Base-by-base conservation (phyloP, 2,329 filamentous ascomycete species). In the Claviceps pazoutovae region DNA sequence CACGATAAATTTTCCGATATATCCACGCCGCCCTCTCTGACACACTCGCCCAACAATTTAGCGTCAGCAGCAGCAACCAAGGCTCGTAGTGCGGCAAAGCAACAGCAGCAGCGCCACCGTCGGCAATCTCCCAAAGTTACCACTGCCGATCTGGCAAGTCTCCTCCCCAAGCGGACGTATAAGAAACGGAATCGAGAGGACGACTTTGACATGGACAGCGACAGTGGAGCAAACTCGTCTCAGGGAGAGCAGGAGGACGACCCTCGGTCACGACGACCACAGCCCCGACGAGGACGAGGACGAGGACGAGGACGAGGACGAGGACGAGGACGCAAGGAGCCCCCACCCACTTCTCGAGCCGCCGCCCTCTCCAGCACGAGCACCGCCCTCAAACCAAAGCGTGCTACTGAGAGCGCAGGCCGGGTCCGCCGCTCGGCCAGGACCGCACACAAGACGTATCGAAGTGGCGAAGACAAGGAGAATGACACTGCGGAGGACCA, bases 11-110 rank as follows among this genome's bases (percentile, higher is more conserved):
- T 68, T n/a, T 80, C 76, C 0, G 73, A 79, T 46, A 66, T 79
- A 11, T 83, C 81, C 1, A 83, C 80, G 2, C 81, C 80, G 0
- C 81, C 81, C 0, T 83, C 81, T 0, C 68, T 84, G 4, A 84
- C 80, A 4, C 80, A 84, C 59, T 84, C 81, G 0, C 81, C 81
- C 36, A 83, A 34, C 9, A 34, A 83, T 58, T 74, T 70, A 54
- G 63, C 65, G 1, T 57, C 58, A 19, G 56, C 61, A 26, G 14
- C 42, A 23, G 45, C 30, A 4, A 36, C 55, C 47, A 56, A 69
- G 55, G 62, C 63, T 1, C 65, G 68, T 34, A 58, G 64, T 23
- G 46, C 58, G 52, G 56, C 57, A 55, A 60, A 65, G 37, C 62
- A 65, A 36, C 62, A 62, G 46, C 70, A 70, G 46, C 61, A 61